phyloP scores from a whole-genome alignment of 306 rosid species.

The Quercus robur region DNA sequence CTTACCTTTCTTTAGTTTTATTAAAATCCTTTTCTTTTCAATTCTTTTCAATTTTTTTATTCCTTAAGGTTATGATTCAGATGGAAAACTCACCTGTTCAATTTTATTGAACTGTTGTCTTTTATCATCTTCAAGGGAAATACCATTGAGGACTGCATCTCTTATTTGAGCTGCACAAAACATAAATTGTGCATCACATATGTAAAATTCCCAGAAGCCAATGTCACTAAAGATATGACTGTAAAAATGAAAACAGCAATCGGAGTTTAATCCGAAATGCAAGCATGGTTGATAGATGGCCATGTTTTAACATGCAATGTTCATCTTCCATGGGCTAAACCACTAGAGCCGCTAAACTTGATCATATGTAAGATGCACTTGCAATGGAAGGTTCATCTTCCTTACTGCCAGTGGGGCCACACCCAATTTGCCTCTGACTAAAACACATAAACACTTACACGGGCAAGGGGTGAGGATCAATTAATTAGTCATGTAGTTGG shows the following conservation, averaged over 20 bases:
- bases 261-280: too few species aligned
- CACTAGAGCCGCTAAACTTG: too few species aligned
- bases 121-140: conserved; percentile 84
- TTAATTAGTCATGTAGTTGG: background rate
- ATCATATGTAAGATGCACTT: too few species aligned
- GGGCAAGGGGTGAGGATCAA: too few species aligned
- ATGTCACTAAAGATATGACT: background rate
- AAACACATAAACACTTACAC: too few species aligned
- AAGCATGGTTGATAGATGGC: too few species aligned
- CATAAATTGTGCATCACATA: background rate
- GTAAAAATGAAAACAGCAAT: background rate
- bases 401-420: too few species aligned
- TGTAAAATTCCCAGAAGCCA: too few species aligned
- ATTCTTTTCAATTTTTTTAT: background rate
- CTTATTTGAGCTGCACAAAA: conserved; percentile 67
- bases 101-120: conserved; percentile 76
- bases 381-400: too few species aligned
- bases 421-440: too few species aligned
- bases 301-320: too few species aligned
- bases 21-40: background rate
- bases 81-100: conserved; percentile 59
- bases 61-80: background rate
- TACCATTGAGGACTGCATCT: conserved; percentile 92
- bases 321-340: too few species aligned
- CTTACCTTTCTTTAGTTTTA: background rate